phyloP scores from a whole-genome alignment of 2,329 filamentous ascomycete species.

The Zelopaecilomyces penicillatus region DNA sequence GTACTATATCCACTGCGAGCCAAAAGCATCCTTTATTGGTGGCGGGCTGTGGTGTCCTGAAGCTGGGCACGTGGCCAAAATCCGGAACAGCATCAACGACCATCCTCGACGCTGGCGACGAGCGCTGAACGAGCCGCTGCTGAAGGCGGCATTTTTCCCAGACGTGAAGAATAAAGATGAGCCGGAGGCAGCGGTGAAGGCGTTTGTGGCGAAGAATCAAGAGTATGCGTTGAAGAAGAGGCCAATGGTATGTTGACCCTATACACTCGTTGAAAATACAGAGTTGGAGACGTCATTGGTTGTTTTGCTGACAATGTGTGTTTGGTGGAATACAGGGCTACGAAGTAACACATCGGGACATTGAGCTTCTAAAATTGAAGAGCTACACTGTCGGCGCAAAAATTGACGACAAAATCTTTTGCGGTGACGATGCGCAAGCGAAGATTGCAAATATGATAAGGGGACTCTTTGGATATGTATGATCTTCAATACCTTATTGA shows the following conservation, averaged over 20 bases:
- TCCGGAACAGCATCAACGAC: conserved; percentile 69
- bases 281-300: too few species aligned
- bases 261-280: neutral
- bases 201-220: conserved; percentile 62
- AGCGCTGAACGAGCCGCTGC: conserved; percentile 50
- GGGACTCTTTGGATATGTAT: conserved; percentile 70
- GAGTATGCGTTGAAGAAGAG: conserved; percentile 74
- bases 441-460: conserved; percentile 56
- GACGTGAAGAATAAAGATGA: conserved; percentile 22
- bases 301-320: too few species aligned
- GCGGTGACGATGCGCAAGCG: conserved; percentile 53
- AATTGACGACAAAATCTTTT: conserved; percentile 57
- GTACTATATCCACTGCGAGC: conserved; percentile 81
- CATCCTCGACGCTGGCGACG: conserved; percentile 61
- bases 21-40: conserved; percentile 62
- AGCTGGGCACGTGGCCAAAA: conserved; percentile 50
- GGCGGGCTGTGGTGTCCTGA: conserved; percentile 80
- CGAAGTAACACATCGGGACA: conserved; percentile 64
- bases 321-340: conserved; percentile 50
- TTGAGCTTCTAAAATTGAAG: conserved; percentile 69
- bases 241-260: conserved; percentile 59
- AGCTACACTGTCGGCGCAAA: conserved; percentile 68
- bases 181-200: conserved; percentile 50
- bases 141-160: conserved; percentile 59
- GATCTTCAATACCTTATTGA: neutral